Base-by-base conservation (phyloP, 192 early-diverging fungal species). In the Oehlia diaphana region DNA sequence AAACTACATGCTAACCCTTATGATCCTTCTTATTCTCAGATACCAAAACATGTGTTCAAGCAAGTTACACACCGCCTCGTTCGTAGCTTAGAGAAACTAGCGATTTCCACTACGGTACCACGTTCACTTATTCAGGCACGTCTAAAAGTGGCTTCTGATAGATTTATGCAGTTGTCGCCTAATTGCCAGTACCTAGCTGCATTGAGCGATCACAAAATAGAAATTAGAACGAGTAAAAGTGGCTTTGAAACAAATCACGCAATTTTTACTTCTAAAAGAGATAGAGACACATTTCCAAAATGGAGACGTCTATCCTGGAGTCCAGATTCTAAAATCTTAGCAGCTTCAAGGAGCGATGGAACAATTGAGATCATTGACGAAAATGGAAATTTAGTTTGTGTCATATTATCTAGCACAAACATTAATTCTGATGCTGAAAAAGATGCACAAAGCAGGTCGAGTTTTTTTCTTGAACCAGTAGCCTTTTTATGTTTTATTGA, bases 221-320 rank as follows among this genome's bases (percentile, higher is more conserved):
- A 86, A 74, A 81, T 86, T 72, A 72, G 83, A 50, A 77, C 85
- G 13, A 80, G 77, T 33, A 79, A 81, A 73, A 82, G 79, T 23
- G 81, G 76, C 13, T 86, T 84, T 69, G 83, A 86, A 49, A 76
- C 80, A n/a, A 79, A 80, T 23, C 82, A 86, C 42, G 79, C 85
- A 9, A 79, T 81, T 68, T 86, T 76, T 74, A 62, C 71, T 37
- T 78, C 66, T 2, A 81, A 80, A 63, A 47, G 80, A 28, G 85
- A 86, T 19, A 47, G 80, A 28, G 85, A 86, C 21, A 33, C 83
- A 37, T 86, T 84, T 75, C 82, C 85, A 9, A 83, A 82, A 39
- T 86, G 85, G 85, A 82, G 85, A 39, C 79, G 79, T 47, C 37
- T 86, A 14, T 83, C 83, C 23, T 86, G 85, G 85, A 86, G 85